These are phyloP conservation scores for Trypethelium eluteriae DNA, from an alignment of 495 filamentous ascomycete genomes.

Conservation along the genomic window DNA sequence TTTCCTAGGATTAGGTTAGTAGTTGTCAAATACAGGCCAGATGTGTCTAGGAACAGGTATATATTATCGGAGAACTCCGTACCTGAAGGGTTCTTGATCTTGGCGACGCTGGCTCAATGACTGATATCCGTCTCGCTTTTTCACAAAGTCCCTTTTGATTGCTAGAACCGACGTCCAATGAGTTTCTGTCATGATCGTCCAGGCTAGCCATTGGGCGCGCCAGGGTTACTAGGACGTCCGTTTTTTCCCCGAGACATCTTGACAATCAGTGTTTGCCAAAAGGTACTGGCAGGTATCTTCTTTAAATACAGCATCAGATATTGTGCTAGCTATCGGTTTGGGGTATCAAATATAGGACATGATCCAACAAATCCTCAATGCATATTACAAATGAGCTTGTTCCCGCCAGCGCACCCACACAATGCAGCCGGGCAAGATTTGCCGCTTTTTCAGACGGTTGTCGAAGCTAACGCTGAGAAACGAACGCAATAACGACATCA, in stretches of 20 bases:
- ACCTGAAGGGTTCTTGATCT: too few species aligned
- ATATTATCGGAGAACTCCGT: too few species aligned
- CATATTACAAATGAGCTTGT: not conserved
- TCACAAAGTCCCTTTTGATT: too few species aligned
- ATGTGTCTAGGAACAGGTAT: too few species aligned
- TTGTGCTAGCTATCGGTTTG: not conserved
- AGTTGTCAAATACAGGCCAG: too few species aligned
- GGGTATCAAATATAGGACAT: not conserved
- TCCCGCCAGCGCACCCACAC: not conserved
- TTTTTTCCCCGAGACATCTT: not conserved
- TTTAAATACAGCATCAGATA: not conserved
- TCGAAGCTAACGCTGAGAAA: slow-evolving; percentile 41
- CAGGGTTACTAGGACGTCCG: not conserved
- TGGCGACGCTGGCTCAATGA: too few species aligned
- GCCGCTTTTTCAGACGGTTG: not conserved
- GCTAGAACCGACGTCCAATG: too few species aligned
- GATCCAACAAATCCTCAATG: not conserved
- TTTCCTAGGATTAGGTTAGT: too few species aligned
- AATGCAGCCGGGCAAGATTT: not conserved
- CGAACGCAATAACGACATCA: slow-evolving; percentile 71
- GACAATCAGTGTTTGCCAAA: not conserved
- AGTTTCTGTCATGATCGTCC: too few species aligned
- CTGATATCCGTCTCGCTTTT: too few species aligned
- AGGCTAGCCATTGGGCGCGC: too few species aligned
- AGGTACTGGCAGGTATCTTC: not conserved